Evolutionary conservation across 2,329 filamentous ascomycete genomes (phyloP), one percentile per base, ranked within the genome.

Genomic region (Ascochyta fabae): DNA sequence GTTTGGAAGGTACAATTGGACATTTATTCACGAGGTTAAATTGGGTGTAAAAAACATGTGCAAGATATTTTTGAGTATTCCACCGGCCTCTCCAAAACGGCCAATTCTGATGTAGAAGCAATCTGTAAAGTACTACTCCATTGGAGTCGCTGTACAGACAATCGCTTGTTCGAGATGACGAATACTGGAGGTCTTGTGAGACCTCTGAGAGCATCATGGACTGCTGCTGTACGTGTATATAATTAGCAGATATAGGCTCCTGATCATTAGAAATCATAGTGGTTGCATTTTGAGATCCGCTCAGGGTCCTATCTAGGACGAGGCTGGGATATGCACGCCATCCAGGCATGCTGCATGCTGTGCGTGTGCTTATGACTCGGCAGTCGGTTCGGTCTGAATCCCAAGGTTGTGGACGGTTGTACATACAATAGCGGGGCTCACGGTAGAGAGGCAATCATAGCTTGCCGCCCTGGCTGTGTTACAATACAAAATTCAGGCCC

Each of bases 201-300:
- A 9, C 23, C 23, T 33, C 13, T 19, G 22, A 13, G 3, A 13
- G 5, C 4, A 15, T 16, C 22, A 6, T 42, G 13, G 6, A 16
- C 12, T 15, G 22, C 35, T 54, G 26, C 19, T 50, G 46, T 50
- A 26, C 41, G 36, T 40, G 15, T 38, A n/a, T 46, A 36, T 16
- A 41, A 13, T 48, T 34, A 6, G 34, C 44, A 24, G 27, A 33
- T 19, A 38, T 47, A 42, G 40, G 29, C 16, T 16, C 15, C 6
- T 26, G 15, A 31, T 15, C 8, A 50, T 42, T 31, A 6, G 13
- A 34, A 31, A 45, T 38, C 16, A 4, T 10, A 38, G 31, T 19
- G 26, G 10, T 46, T 36, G 29, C 53, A 23, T 41, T 5, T 42
- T 26, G 9, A 24, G 36, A n/a, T 19, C 3, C 3, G 8, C 10